Conservation (phyloP, 2,329 filamentous ascomycete genomes). For the Colletotrichum spinosum region DNA sequence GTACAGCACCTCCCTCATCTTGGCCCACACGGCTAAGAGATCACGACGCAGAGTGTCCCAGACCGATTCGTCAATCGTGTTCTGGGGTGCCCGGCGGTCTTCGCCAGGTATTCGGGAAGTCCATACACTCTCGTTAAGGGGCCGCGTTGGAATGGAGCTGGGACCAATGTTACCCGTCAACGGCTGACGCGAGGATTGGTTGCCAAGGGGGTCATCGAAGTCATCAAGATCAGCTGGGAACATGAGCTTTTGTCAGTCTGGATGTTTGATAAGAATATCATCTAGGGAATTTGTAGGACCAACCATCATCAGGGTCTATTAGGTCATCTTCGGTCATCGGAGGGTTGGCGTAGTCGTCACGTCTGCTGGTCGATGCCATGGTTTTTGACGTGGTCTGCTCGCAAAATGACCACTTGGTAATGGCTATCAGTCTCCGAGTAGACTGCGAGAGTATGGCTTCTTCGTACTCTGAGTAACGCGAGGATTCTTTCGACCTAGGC, state of each 20-base stretch:
- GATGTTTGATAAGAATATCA: too few species aligned
- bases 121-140: conserved; percentile 82
- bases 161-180: conserved; percentile 84
- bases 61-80: conserved; percentile 96
- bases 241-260: too few species aligned
- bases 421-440: too few species aligned
- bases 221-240: conserved; percentile 84
- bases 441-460: too few species aligned
- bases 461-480: too few species aligned
- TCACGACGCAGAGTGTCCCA: conserved; percentile 98
- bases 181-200: conserved; percentile 78
- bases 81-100: conserved; percentile 87
- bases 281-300: conserved; percentile 33
- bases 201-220: conserved; percentile 86
- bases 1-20: conserved; percentile 97
- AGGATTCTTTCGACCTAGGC: too few species aligned
- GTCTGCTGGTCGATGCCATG: conserved; percentile 61
- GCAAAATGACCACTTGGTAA: too few species aligned
- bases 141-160: conserved; percentile 62
- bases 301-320: conserved; percentile 85
- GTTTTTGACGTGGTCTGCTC: conserved; percentile 15
- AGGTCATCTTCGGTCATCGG: conserved; percentile 75
- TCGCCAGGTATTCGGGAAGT: conserved; percentile 92
- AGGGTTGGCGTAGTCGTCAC: conserved; percentile 71
- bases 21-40: conserved; percentile 93